Conservation (phyloP, 441 rosid species). For the Adansonia grandidieri region DNA sequence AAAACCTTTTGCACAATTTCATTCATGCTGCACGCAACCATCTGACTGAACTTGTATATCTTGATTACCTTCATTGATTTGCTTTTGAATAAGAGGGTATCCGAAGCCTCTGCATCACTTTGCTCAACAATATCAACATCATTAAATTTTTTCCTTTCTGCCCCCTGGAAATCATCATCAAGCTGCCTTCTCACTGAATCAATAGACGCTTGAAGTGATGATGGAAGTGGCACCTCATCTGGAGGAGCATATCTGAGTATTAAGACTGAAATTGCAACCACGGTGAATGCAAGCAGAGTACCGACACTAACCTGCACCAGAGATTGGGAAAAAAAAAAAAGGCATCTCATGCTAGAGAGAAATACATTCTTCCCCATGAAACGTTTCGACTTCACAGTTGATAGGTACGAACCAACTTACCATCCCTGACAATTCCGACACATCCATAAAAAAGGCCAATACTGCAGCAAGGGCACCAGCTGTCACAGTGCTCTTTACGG, state of each 20-base stretch:
- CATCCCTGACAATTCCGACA: conserved; percentile 85
- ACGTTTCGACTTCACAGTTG: not conserved
- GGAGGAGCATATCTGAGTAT: conserved; percentile 88
- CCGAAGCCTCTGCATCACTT: conserved; percentile 38
- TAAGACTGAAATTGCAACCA: conserved; percentile 77
- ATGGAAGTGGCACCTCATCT: conserved; percentile 61
- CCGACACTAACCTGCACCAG: conserved; percentile 83
- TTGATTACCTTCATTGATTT: conserved; percentile 45
- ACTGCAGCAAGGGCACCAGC: conserved; percentile 68
- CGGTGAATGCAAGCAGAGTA: conserved; percentile 82
- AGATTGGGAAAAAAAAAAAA: not conserved
- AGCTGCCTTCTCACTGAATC: conserved; percentile 37
- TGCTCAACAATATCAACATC: conserved; percentile 34
- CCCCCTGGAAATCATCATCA: conserved; percentile 31
- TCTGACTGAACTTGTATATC: conserved; percentile 17
- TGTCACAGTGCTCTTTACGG: conserved; percentile 74
- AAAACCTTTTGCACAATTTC: not conserved
- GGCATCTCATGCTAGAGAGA: conserved; percentile 1
- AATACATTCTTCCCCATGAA: not conserved
- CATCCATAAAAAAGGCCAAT: conserved; percentile 86
- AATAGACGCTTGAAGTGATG: conserved; percentile 53
- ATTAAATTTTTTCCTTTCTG: conserved; percentile 23
- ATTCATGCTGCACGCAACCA: not conserved
- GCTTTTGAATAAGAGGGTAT: conserved; percentile 49
- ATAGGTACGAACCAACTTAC: conserved; percentile 43